Percentiles rank a stretch among this genome's conserved stretches.
phyloP scores from a whole-genome alignment of 345 rosid species.

The Rhodamnia rubescens region DNA sequence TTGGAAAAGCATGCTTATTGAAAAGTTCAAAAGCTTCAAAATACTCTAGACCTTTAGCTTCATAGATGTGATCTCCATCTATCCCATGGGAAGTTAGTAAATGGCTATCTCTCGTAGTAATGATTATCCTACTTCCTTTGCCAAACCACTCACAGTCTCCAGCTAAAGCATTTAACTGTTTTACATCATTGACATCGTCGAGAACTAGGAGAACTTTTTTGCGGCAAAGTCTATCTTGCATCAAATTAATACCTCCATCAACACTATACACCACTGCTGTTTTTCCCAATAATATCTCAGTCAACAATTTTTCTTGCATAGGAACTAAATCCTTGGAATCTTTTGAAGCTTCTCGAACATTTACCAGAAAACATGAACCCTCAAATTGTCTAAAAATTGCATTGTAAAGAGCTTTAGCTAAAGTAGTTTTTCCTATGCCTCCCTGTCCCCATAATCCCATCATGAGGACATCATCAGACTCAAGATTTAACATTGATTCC shows the following conservation, averaged over 20 bases:
- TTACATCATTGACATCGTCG: not conserved
- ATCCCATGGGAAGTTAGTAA: not conserved
- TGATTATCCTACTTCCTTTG: not conserved
- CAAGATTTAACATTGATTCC: not conserved
- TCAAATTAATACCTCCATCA: not conserved
- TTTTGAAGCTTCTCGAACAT: not conserved
- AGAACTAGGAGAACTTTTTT: not conserved
- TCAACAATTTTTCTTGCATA: not conserved
- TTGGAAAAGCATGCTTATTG: not conserved
- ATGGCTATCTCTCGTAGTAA: not conserved
- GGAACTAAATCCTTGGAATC: not conserved
- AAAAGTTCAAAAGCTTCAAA: not conserved
- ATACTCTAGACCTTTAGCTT: not conserved
- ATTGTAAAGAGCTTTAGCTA: not conserved
- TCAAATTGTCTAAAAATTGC: not conserved
- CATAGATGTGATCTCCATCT: not conserved
- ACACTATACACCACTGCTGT: not conserved
- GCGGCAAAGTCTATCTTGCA: not conserved
- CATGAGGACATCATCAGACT: not conserved
- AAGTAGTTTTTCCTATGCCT: not conserved
- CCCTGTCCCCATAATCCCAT: not conserved
- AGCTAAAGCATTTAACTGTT: not conserved
- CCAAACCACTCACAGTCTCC: not conserved
- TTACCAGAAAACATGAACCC: not conserved
- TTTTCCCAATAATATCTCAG: not conserved